Conservation (phyloP, 1,284 basidiomycete species). For the Rhodotorula sp. region DNA sequence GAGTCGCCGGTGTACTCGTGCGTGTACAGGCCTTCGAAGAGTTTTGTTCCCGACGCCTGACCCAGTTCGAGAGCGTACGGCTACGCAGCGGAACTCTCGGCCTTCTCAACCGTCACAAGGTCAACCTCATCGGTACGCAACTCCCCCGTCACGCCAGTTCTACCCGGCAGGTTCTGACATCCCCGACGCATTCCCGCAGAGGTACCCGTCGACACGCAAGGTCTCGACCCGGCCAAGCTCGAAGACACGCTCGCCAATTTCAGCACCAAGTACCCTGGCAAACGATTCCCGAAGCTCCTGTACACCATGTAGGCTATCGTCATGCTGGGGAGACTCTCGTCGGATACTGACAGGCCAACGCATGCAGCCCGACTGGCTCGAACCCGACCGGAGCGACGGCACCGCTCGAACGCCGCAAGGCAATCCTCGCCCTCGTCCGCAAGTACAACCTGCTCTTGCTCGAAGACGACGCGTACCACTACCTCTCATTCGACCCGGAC, state of each 20-base stretch:
- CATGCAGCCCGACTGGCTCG: constrained; percentile 48
- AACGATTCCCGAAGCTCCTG: constrained; percentile 72
- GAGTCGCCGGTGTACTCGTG: constrained; percentile 80
- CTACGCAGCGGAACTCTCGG: constrained; percentile 45
- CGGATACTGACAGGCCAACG: rapidly evolving
- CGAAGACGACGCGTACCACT: constrained; percentile 82
- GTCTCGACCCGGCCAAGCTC: constrained; percentile 66
- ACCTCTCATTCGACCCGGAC: constrained; percentile 62
- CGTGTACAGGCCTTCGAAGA: not conserved
- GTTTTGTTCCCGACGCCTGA: not conserved
- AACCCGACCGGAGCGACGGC: constrained; percentile 82
- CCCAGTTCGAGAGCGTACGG: constrained; percentile 21
- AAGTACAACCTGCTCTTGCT: constrained; percentile 78
- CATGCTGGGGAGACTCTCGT: not conserved
- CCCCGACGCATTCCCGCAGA: constrained; percentile 54
- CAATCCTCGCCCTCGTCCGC: constrained; percentile 70
- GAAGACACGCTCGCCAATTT: constrained; percentile 69
- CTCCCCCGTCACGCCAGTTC: no score
- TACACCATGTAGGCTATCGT: constrained; percentile 63
- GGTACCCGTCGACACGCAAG: constrained; percentile 73
- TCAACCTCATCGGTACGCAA: constrained; percentile 63
- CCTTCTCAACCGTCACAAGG: constrained; percentile 57
- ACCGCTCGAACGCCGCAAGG: constrained; percentile 68
- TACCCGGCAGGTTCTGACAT: not conserved
- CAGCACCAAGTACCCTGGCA: constrained; percentile 58